Percentiles rank a stretch among this genome's conserved stretches.
Conservation (phyloP, 1,284 basidiomycete genomes). For the Cerioporus squamosus region DNA sequence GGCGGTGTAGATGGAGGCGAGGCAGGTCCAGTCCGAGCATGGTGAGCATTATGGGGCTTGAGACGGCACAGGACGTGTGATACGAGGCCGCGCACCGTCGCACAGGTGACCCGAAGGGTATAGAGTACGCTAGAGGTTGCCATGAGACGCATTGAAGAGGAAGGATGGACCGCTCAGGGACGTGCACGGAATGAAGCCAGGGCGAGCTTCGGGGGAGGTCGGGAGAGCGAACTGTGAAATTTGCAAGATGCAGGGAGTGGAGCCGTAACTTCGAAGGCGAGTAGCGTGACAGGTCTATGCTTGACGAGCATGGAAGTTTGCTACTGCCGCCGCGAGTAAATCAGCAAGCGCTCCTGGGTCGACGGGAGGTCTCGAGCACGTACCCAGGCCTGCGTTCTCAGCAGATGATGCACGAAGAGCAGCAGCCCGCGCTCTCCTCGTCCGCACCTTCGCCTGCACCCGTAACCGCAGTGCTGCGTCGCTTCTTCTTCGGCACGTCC, state of each 20-base stretch:
- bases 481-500: conserved; percentile 58
- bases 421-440: conserved; percentile 31
- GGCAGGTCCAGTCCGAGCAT: conserved; percentile 11
- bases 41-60: conserved; percentile 15
- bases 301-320: not conserved
- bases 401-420: conserved; percentile 33
- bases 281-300: not conserved
- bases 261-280: not conserved
- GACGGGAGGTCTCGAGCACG: not conserved
- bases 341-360: not conserved
- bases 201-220: not conserved
- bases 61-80: not conserved
- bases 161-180: not conserved
- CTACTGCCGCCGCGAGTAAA: not conserved
- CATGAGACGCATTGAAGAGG: conserved; percentile 1
- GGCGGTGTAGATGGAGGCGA: not conserved
- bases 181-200: not conserved
- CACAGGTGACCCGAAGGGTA: conserved; percentile 14
- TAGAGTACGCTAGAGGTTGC: conserved; percentile 18
- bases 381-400: conserved; percentile 14
- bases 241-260: not conserved
- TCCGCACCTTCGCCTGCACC: conserved; percentile 18
- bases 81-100: not conserved
- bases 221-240: not conserved
- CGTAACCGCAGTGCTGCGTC: conserved; percentile 14